Percentiles rank a stretch among this genome's conserved stretches.
Evolutionary conservation across 2,329 filamentous ascomycete genomes (phyloP).

Genomic region (Emergomyces pasteurianus): DNA sequence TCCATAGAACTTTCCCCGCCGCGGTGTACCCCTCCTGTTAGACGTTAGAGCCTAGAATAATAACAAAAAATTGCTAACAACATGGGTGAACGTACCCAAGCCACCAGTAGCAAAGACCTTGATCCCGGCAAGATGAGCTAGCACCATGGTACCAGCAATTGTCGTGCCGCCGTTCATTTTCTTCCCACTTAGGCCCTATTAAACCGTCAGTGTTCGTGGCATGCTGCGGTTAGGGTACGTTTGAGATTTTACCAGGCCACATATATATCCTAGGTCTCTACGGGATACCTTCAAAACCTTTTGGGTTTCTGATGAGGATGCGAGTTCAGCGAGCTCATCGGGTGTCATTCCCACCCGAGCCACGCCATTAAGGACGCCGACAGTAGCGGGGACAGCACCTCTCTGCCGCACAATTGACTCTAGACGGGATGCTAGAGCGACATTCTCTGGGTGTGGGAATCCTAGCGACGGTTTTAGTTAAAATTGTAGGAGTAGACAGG

Average conservation of each 20-base stretch:
- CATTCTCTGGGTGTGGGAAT: constrained; percentile 59
- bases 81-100: constrained; percentile 39
- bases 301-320: constrained; percentile 51
- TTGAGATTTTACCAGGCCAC: constrained; percentile 52
- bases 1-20: constrained; percentile 81
- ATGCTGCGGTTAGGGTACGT: background rate
- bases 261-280: constrained; percentile 71
- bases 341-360: constrained; percentile 66
- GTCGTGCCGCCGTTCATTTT: constrained; percentile 81
- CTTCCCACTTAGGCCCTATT: constrained; percentile 51
- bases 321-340: constrained; percentile 61
- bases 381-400: constrained; percentile 79
- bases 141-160: constrained; percentile 81
- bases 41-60: constrained; percentile 8
- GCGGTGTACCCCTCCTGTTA: constrained; percentile 67
- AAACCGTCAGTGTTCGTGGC: background rate
- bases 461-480: constrained; percentile 28
- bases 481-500: background rate
- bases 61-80: background rate
- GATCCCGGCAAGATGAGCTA: constrained; percentile 78
- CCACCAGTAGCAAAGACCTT: constrained; percentile 90
- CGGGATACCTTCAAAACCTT: constrained; percentile 72
- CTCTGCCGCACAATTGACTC: constrained; percentile 69
- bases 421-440: constrained; percentile 65
- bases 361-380: constrained; percentile 74